Evolutionary conservation across 495 filamentous ascomycete genomes (phyloP).

Genomic region (Niebla homalea): DNA sequence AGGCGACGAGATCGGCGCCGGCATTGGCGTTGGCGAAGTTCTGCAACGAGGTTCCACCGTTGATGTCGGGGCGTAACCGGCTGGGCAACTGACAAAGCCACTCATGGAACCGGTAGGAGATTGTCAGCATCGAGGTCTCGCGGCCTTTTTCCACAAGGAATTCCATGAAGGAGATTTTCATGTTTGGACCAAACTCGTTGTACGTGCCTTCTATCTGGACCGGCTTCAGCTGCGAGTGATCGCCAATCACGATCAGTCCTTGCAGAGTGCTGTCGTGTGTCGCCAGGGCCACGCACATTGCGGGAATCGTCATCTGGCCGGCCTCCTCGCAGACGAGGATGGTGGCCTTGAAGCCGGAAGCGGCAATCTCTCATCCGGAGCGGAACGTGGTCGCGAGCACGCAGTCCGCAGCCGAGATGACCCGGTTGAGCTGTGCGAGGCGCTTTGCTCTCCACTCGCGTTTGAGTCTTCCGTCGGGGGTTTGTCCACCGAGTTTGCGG

Average conservation of each 20-base stretch:
- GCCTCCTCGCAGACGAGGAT: too few relatives aligned
- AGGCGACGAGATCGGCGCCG: background rate
- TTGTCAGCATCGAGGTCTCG: background rate
- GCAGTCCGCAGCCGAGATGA: too few relatives aligned
- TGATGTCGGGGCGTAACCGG: background rate
- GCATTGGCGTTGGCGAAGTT: background rate
- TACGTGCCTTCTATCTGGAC: background rate
- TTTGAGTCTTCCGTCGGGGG: too few relatives aligned
- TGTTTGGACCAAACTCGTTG: background rate
- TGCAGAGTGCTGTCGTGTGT: too few relatives aligned
- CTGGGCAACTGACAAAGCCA: background rate
- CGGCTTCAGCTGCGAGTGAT: background rate
- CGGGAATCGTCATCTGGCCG: too few relatives aligned
- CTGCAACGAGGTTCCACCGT: background rate
- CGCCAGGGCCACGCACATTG: too few relatives aligned
- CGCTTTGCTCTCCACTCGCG: too few relatives aligned
- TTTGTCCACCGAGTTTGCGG: too few relatives aligned
- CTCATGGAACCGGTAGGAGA: background rate
- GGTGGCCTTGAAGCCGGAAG: too few relatives aligned
- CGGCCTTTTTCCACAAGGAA: background rate
- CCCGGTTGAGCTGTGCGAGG: too few relatives aligned
- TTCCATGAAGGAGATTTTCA: background rate
- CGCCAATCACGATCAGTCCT: background rate
- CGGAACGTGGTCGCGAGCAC: too few relatives aligned
- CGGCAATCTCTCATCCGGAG: too few relatives aligned